phyloP scores from a whole-genome alignment of 176 grass and related monocot species.

The Carex cristatella region DNA sequence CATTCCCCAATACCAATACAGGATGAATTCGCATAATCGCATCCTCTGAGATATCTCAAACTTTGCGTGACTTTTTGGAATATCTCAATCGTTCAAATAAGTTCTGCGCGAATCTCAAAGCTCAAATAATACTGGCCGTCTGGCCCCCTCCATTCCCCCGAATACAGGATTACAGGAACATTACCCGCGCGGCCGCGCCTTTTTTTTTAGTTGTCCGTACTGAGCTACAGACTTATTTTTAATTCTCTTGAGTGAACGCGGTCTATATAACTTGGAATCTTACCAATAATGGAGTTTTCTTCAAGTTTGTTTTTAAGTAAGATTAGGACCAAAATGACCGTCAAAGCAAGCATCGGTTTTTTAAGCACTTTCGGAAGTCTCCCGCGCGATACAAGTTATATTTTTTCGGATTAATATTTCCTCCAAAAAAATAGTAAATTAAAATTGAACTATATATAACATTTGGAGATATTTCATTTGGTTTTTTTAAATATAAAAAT shows the following conservation, averaged over 20 bases:
- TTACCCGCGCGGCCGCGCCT: constrained; percentile 25
- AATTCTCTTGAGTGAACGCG: neutral
- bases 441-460: neutral
- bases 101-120: too few species aligned
- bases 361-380: too few species aligned
- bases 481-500: too few species aligned
- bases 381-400: neutral
- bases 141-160: too few species aligned
- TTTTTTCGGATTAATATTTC: neutral
- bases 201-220: neutral
- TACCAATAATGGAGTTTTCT: neutral
- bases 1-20: neutral
- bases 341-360: neutral
- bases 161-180: too few species aligned
- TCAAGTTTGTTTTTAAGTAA: neutral
- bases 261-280: neutral
- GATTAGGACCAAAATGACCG: neutral
- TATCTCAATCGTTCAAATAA: too few species aligned
- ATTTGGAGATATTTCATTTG: neutral
- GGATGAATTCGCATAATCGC: too few species aligned
- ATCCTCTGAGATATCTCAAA: too few species aligned
- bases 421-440: neutral
- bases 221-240: neutral
- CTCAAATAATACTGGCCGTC: too few species aligned
- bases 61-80: too few species aligned